These are phyloP conservation scores for Chytridium lagenaria DNA, from an alignment of 371 early-diverging fungal genomes.

Conservation along the genomic window DNA sequence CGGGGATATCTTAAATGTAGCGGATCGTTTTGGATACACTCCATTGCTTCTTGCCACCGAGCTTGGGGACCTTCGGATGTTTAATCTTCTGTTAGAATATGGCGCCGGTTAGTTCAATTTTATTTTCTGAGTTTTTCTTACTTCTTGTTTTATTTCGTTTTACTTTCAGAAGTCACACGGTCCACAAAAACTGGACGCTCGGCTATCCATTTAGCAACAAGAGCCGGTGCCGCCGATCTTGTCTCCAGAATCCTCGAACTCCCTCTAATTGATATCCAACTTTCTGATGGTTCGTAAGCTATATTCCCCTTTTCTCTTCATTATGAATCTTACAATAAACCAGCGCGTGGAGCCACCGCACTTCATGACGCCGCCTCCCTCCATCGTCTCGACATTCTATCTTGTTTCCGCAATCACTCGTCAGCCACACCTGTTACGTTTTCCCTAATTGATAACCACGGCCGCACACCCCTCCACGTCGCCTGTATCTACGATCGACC, in stretches of 20 bases:
- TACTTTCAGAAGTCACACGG: neutral
- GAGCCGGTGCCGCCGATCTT: neutral
- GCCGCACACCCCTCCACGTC: neutral
- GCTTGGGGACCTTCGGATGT: neutral
- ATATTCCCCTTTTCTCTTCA: too few species aligned
- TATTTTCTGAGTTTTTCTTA: neutral
- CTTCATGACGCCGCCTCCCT: neutral
- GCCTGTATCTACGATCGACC: neutral
- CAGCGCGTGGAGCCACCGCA: neutral
- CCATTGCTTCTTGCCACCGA: constrained; percentile 1
- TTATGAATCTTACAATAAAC: neutral
- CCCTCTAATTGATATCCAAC: neutral
- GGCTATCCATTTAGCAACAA: neutral
- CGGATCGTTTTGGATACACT: neutral
- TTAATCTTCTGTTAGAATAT: neutral
- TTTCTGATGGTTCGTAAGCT: neutral
- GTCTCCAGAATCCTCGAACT: neutral
- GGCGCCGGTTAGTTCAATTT: neutral
- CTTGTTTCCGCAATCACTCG: neutral
- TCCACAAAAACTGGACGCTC: neutral
- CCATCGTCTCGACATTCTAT: neutral
- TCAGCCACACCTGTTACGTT: neutral
- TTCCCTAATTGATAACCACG: constrained; percentile 4
- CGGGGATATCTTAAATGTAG: neutral
- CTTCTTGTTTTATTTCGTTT: too few species aligned